Evolutionary conservation across 352 stramenopile species (phyloP).

Genomic region (Phytophthora crassamura): DNA sequence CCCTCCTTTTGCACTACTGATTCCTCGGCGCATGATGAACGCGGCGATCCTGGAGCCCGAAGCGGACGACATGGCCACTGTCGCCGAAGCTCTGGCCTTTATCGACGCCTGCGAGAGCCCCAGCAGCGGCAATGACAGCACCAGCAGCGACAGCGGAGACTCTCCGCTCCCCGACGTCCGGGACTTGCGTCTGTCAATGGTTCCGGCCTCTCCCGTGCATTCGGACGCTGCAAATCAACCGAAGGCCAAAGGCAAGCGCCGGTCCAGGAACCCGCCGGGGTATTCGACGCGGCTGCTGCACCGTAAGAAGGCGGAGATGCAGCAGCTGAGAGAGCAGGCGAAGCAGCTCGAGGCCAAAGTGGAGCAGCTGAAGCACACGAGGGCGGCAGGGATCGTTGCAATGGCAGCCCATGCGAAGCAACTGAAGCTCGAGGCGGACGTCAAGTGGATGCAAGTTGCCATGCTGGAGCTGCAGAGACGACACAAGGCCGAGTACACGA

Average conservation of each 20-base stretch:
- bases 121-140: slow-evolving; percentile 1
- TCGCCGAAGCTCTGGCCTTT: slow-evolving; percentile 40
- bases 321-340: slow-evolving; percentile 24
- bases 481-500: slow-evolving; percentile 23
- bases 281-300: slow-evolving; percentile 39
- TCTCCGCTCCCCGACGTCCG: not conserved
- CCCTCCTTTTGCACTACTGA: slow-evolving; percentile 5
- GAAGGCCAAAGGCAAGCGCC: slow-evolving; percentile 22
- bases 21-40: slow-evolving; percentile 5
- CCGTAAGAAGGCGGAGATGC: slow-evolving; percentile 41
- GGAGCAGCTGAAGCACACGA: slow-evolving; percentile 15
- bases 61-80: slow-evolving; percentile 27
- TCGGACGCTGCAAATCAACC: not conserved
- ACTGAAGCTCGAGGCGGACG: slow-evolving; percentile 12
- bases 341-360: slow-evolving; percentile 25
- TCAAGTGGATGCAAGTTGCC: slow-evolving; percentile 33
- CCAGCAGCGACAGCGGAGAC: slow-evolving; percentile 18
- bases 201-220: not conserved
- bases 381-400: slow-evolving; percentile 7
- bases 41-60: slow-evolving; percentile 14
- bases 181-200: not conserved
- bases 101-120: slow-evolving; percentile 32
- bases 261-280: slow-evolving; percentile 27
- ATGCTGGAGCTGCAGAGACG: slow-evolving; percentile 28
- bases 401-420: slow-evolving; percentile 13